These are phyloP conservation scores for Infundibulicybe gibba DNA, from an alignment of 768 basidiomycete genomes.

Conservation along the genomic window DNA sequence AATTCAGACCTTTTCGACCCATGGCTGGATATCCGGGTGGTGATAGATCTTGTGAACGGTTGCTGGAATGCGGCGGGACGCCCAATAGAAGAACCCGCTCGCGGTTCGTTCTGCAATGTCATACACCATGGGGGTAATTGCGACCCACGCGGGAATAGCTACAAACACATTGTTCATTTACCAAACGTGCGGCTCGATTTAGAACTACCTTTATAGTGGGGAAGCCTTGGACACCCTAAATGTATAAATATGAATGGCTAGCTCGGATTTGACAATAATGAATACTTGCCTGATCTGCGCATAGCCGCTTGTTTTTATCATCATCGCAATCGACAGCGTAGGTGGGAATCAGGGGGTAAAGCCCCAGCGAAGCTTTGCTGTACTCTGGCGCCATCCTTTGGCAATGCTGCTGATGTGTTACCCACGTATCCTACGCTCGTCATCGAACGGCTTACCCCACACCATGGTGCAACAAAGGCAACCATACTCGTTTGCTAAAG, in stretches of 20 bases:
- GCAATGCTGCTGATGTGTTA: constrained; percentile 61
- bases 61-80: constrained; percentile 69
- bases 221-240: constrained; percentile 79
- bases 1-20: constrained; percentile 70
- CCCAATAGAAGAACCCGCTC: constrained; percentile 72
- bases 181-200: neutral
- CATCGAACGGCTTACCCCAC: constrained; percentile 53
- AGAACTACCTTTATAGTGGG: constrained; percentile 79
- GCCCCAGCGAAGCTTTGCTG: constrained; percentile 72
- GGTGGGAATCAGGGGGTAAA: constrained; percentile 79
- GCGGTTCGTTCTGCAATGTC: constrained; percentile 69
- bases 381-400: constrained; percentile 83
- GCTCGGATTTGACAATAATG: neutral
- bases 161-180: constrained; percentile 4
- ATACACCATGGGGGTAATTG: constrained; percentile 61
- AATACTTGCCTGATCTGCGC: constrained; percentile 63
- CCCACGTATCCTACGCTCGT: neutral
- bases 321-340: constrained; percentile 95
- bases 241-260: neutral
- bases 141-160: constrained; percentile 79
- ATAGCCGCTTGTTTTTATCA: constrained; percentile 75
- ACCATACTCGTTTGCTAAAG: constrained; percentile 70
- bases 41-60: constrained; percentile 58
- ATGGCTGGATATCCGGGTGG: constrained; percentile 54
- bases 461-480: constrained; percentile 96